phyloP scores from a whole-genome alignment of 164 flowering plant species.

The Liriodendron chinense region DNA sequence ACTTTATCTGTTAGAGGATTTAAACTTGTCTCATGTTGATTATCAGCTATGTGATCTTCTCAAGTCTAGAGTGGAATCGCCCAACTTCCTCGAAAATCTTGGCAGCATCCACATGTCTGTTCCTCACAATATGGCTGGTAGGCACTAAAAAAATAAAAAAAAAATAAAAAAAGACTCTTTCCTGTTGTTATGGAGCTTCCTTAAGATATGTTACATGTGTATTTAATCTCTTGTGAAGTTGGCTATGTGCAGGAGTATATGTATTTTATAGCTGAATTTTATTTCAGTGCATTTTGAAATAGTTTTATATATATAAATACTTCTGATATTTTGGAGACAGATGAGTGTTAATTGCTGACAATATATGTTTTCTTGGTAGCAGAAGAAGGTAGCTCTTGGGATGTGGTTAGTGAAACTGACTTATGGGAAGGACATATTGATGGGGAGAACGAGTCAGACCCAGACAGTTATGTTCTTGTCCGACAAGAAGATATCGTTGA shows the following conservation, averaged over 20 bases:
- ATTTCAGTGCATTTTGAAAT: neutral
- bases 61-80: slow-evolving; percentile 71
- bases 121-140: slow-evolving; percentile 52
- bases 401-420: slow-evolving; percentile 50
- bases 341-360: neutral
- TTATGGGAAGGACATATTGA: slow-evolving; percentile 22
- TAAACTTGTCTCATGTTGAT: slow-evolving; percentile 11
- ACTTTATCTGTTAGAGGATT: neutral
- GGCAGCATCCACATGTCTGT: slow-evolving; percentile 52
- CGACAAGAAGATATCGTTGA: slow-evolving; percentile 90
- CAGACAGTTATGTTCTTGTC: slow-evolving; percentile 82
- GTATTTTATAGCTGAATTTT: neutral
- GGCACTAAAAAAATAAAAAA: no score
- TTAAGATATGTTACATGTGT: no score
- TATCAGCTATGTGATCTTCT: slow-evolving; percentile 69
- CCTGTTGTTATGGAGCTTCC: no score
- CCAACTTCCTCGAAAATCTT: slow-evolving; percentile 74
- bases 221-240: no score
- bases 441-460: slow-evolving; percentile 30
- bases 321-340: neutral
- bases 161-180: no score
- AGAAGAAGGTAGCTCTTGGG: slow-evolving; percentile 89
- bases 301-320: no score
- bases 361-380: slow-evolving; percentile 17
- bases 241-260: neutral